Percentiles rank a stretch among this genome's conserved stretches.
phyloP scores from a whole-genome alignment of 1,284 basidiomycete species.

The Tilletia horrida region DNA sequence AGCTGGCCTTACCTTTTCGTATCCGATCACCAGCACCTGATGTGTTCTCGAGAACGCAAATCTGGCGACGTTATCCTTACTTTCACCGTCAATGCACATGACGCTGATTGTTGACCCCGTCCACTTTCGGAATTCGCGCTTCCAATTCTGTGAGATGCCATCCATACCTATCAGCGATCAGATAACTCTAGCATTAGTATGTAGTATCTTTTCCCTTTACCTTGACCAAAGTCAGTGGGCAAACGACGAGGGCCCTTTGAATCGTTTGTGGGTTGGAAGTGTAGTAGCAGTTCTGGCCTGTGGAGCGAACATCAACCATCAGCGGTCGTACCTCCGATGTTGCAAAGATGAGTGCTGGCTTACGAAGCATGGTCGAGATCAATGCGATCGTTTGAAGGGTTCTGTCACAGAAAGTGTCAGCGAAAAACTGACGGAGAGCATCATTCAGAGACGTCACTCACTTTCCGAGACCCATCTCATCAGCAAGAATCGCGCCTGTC shows the following conservation, averaged over 20 bases:
- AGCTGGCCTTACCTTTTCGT: slow-evolving; percentile 72
- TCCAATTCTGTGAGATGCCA: slow-evolving; percentile 70
- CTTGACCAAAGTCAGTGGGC: slow-evolving; percentile 84
- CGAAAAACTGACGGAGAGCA: too few species aligned
- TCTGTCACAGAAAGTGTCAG: slow-evolving; percentile 19
- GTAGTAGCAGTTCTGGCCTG: slow-evolving; percentile 44
- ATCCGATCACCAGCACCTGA: slow-evolving; percentile 87
- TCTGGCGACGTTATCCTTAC: slow-evolving; percentile 36
- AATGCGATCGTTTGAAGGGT: slow-evolving; percentile 52
- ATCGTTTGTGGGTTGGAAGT: slow-evolving; percentile 38
- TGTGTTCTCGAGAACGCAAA: slow-evolving; percentile 60
- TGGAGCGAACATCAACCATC: neutral
- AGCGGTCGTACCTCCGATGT: too few species aligned
- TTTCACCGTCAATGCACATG: slow-evolving; percentile 69
- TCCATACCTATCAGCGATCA: neutral
- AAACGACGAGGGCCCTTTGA: slow-evolving; percentile 66
- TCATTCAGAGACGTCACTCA: slow-evolving; percentile 22
- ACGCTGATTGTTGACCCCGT: slow-evolving; percentile 71
- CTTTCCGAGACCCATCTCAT: slow-evolving; percentile 77
- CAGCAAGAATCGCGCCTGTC: slow-evolving; percentile 91
- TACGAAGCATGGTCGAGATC: slow-evolving; percentile 45
- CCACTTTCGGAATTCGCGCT: slow-evolving; percentile 89
- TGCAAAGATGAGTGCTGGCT: slow-evolving; percentile 20
- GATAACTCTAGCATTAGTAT: too few species aligned
- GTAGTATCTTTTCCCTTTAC: neutral